Evolutionary conservation across 257 asterid species (phyloP), one percentile per base, ranked within the genome.

Genomic region (Plantago major): DNA sequence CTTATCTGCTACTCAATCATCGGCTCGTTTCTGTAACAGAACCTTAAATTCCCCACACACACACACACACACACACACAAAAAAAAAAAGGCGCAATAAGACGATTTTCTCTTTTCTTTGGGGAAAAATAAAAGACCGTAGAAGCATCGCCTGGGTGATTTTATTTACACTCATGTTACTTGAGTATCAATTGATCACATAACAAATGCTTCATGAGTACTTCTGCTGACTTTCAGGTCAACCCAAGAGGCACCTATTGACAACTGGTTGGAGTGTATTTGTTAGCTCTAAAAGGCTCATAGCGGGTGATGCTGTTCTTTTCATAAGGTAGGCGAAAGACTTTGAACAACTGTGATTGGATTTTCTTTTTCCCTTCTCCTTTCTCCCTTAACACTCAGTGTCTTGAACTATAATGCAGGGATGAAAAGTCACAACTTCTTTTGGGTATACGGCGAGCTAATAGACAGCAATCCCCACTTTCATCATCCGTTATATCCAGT

Each of bases 251-350:
- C 95, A 93, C 77, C 79, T 93, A 63, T 75, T 93, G 81, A 93
- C 99, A 2, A 85, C 99, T 14, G 96, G 99, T 42, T 93, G 99
- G 99, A 93, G 99, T 67, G 92, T 93, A 28, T 93, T 93, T 72
- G 97, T 93, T 67, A 87, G 96, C 72, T 80, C 96, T 43, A 93
- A 93, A 73, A 78, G 96, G 73, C 94, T 93, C 10, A 45, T 81
- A 55, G 97, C 99, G 18, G 95, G 99, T 4, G 99, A 93, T 67
- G 83, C 97, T 10, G 96, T 93, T 67, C 91, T 93, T 74, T 85
- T 93, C 79, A 85, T 89, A 80, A 82, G 95, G 99, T 89, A 76
- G 30, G 8, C 6, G 18, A 38, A 59, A 7, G 26, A 51, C 33
- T 50, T 22, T n/a, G 11, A 50, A 40, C 60, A 44, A 60, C 59